phyloP scores from a whole-genome alignment of 2,329 filamentous ascomycete genomes.

The Colletotrichum agaves region DNA sequence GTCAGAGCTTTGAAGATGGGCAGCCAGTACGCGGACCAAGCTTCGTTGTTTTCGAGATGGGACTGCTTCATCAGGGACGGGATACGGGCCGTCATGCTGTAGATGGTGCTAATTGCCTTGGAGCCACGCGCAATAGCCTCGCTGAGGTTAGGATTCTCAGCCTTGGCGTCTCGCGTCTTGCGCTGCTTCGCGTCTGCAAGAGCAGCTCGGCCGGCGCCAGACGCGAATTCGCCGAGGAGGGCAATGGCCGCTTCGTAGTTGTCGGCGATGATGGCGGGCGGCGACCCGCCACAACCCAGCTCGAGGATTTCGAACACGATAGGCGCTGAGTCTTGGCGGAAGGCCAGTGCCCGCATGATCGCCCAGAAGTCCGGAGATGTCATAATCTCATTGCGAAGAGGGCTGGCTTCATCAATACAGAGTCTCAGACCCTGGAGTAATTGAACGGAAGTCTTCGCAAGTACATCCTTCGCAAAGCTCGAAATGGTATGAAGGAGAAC shows the following conservation, averaged over 20 bases:
- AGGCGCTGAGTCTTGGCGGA: conserved; percentile 75
- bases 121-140: conserved; percentile 80
- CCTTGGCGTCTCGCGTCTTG: conserved; percentile 56
- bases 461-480: conserved; percentile 80
- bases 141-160: conserved; percentile 60
- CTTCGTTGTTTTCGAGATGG: conserved; percentile 88
- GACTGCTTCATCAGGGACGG: conserved; percentile 91
- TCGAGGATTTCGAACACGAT: conserved; percentile 90
- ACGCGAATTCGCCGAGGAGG: conserved; percentile 90
- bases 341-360: conserved; percentile 80
- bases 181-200: conserved; percentile 63
- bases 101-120: conserved; percentile 84
- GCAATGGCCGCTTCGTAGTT: conserved; percentile 92
- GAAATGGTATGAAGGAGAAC: conserved; percentile 93
- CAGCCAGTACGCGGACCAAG: conserved; percentile 98
- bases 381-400: conserved; percentile 90
- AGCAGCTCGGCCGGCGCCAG: conserved; percentile 79
- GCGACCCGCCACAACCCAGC: conserved; percentile 76
- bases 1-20: conserved; percentile 92
- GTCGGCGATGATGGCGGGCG: conserved; percentile 88
- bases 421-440: conserved; percentile 82
- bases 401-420: conserved; percentile 81
- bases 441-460: conserved; percentile 80
- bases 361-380: conserved; percentile 98
- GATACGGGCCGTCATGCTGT: conserved; percentile 82